Conservation (phyloP, 306 rosid genomes). For the Delonix regia region DNA sequence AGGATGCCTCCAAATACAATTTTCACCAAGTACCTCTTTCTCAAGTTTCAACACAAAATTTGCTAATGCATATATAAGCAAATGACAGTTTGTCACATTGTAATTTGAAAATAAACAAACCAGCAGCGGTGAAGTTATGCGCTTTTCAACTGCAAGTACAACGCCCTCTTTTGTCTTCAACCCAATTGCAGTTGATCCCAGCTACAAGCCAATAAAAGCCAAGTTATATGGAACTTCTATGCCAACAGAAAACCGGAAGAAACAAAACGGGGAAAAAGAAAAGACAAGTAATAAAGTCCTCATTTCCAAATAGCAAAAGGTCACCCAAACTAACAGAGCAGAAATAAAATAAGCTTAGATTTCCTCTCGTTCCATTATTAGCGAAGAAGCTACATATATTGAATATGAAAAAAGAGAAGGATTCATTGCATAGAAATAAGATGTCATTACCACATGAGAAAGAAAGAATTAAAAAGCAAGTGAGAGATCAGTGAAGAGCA, state of each 20-base stretch:
- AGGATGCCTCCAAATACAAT: background rate
- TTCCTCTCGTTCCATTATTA: background rate
- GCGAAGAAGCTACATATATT: background rate
- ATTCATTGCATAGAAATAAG: background rate
- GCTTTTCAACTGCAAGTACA: conserved; percentile 96
- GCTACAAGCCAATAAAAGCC: conserved; percentile 45
- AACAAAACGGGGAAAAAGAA: background rate
- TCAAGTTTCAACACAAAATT: background rate
- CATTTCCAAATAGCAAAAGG: background rate
- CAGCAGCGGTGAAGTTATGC: conserved; percentile 94
- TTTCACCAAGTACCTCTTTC: background rate
- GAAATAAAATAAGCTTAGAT: background rate
- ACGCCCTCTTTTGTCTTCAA: conserved; percentile 95
- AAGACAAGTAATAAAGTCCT: background rate
- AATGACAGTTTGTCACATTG: background rate
- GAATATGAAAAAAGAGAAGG: background rate
- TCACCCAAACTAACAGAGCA: too few relatives aligned
- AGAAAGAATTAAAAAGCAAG: background rate
- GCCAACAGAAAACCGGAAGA: background rate
- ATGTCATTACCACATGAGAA: background rate
- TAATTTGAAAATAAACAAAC: conserved; percentile 42
- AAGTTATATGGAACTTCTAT: background rate
- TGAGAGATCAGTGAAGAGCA: background rate
- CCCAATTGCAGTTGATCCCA: conserved; percentile 96
- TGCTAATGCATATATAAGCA: background rate